Evolutionary conservation across 108 stramenopile genomes (phyloP), one percentile per base, ranked within the genome.

Genomic region (Asterionellopsis glacialis): DNA sequence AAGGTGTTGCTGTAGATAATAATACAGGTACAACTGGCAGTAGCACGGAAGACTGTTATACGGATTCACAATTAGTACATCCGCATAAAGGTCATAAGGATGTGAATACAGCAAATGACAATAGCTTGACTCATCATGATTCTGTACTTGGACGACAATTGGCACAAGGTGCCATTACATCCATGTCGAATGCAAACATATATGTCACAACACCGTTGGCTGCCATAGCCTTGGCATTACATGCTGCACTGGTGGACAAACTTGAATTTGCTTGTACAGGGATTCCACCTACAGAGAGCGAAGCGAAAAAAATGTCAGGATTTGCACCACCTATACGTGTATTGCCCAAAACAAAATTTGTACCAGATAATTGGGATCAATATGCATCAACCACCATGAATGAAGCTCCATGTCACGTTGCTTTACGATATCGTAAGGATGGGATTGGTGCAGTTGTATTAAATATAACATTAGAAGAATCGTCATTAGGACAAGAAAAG

Each of bases 321-420:
- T 92, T 92, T 72, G 90, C 90, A 19, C 65, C 87, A 28, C 85
- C 90, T 11, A 64, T 88, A n/a, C 77, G 90, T 11, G 86, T 86
- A 59, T 56, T 91, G 47, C 80, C 86, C 13, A 62, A 57, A 52
- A 60, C 58, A 19, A 54, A 69, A 48, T 82, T 91, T 48, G 52
- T 91, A n/a, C 90, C 90, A 4, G 1, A 51, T 1, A 45, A 72
- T 0, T 91, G 90, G 90, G 84, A 88, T 23, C 55, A 70, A 9
- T 28, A 58, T n/a, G 43, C 65, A 0, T 38, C 68, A 15, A 15
- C 11, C n/a, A 18, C 40, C 33, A 56, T 7, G 7, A 33, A 33
- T 5, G 1, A 16, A 42, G 25, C 39, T 54, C 6, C 16, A 9
- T 16, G 12, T 14, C 7, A 49, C 27, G 15, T 73, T 1, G 14